Base-by-base conservation (phyloP, 768 basidiomycete genomes). In the Artomyces pyxidatus region DNA sequence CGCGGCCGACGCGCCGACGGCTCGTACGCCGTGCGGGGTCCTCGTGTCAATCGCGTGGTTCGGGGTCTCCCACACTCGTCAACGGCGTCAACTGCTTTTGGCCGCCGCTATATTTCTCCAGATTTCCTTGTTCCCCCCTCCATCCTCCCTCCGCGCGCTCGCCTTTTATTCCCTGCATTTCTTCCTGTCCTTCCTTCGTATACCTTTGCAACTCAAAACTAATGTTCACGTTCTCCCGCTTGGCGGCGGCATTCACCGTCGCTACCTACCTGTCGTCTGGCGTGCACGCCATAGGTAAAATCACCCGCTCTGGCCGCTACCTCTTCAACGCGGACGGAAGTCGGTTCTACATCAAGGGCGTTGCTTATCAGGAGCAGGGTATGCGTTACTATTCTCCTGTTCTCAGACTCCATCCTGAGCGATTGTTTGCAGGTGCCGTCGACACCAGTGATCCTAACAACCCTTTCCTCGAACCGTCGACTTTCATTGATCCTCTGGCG, bases 351-450 rank as follows among this genome's bases (percentile, higher is more conserved):
- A 85, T 96, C 68, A 90, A 88, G 65, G 89, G 88, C 46, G 68
- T 91, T 48, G 86, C 87, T 10, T 92, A 92, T 65, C 88, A 91
- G 63, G 72, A 77, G 52, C 87, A 91, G 68, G 90, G 92, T 80
- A 49, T 44, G 65, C 51, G 3, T 26, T 25, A 22, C 14, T 8
- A 7, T 21, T 8, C 29, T 17, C 19, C 25, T 12, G 23, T 21
- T 32, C 23, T 2, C 19, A 28, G 19, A 12, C 40, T n/a, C 16
- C 29, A 32, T 11, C n/a, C 42, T 23, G 23, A 45, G 21, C 8
- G 16, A 25, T 48, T 14, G 22, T 39, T 16, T 32, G 48, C 44
- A 51, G 32, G 38, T n/a, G 6, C 11, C 30, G 21, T 12, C 11
- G 38, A 6, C 8, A 32, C n/a, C n/a, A n/a, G n/a, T n/a, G 21